A percentile compares a stretch with the other conserved stretches of the same genome.
Evolutionary conservation across 1,284 basidiomycete species (phyloP).

Genomic region (Ustilago tritici): DNA sequence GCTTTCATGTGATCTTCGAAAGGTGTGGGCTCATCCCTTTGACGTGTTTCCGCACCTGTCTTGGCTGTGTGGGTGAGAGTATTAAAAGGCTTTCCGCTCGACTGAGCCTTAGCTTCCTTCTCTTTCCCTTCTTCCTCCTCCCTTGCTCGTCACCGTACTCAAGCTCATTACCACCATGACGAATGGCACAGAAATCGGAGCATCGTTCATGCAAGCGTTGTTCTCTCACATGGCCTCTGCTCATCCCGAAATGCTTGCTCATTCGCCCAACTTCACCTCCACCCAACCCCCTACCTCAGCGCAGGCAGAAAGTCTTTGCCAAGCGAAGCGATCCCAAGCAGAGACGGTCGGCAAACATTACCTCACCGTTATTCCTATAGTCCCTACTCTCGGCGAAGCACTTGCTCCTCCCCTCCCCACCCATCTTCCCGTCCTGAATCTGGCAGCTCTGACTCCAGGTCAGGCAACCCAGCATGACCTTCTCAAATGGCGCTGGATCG

Average conservation of each 20-base stretch:
- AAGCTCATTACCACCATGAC: background rate
- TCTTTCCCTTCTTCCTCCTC: background rate
- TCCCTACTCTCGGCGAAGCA: constrained; percentile 1
- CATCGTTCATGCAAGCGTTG: background rate
- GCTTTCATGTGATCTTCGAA: background rate
- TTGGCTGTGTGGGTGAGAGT: background rate
- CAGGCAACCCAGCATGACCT: constrained; percentile 14
- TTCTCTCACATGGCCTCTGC: background rate
- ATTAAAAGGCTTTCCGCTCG: background rate
- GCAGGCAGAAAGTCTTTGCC: background rate
- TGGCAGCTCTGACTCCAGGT: constrained; percentile 24
- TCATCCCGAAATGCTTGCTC: background rate
- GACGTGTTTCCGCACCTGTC: background rate
- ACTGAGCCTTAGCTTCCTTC: background rate
- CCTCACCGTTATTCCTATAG: background rate
- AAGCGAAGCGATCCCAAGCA: background rate
- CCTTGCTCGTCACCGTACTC: background rate
- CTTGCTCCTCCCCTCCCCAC: constrained; percentile 6
- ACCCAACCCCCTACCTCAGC: background rate
- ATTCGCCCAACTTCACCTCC: background rate
- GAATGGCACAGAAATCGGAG: background rate
- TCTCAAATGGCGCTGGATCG: background rate
- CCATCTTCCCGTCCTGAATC: background rate
- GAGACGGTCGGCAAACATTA: constrained; percentile 5
- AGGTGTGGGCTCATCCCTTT: background rate